Percentiles rank a stretch among this genome's conserved stretches.
phyloP scores from a whole-genome alignment of 2,329 filamentous ascomycete genomes.

The Trichoderma sp. region DNA sequence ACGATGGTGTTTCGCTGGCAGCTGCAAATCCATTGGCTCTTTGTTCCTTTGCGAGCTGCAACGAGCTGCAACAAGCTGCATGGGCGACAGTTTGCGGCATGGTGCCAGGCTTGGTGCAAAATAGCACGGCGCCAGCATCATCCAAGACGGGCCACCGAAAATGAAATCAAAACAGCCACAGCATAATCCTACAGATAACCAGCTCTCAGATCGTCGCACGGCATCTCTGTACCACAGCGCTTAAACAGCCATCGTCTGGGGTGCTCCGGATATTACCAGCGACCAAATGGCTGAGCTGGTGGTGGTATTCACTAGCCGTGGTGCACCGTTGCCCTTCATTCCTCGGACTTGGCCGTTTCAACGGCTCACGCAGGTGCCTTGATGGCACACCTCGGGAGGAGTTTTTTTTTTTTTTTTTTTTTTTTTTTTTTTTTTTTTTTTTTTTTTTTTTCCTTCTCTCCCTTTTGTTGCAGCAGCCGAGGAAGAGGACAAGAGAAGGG shows the following conservation, averaged over 20 bases:
- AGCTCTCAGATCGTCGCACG: conserved; percentile 12
- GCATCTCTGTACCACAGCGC: conserved; percentile 5
- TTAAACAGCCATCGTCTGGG: conserved; percentile 5
- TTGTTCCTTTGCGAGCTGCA: not conserved
- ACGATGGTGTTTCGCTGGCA: not conserved
- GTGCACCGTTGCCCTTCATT: not conserved
- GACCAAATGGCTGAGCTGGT: conserved; percentile 6
- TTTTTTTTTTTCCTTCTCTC: not conserved
- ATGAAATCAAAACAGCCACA: not conserved
- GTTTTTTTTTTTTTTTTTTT: not conserved
- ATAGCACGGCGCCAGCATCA: conserved; percentile 7
- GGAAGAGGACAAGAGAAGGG: not conserved
- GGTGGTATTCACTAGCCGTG: conserved; percentile 11
- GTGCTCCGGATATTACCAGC: conserved; percentile 14
- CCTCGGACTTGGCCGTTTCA: conserved; percentile 8
- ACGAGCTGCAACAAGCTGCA: not conserved
- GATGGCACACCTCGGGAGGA: not conserved
- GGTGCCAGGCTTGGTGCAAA: not conserved
- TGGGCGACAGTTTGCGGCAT: conserved; percentile 3
- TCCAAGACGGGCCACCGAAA: not conserved
- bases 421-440: not conserved
- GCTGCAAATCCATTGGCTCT: not conserved
- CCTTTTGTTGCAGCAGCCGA: conserved; percentile 2
- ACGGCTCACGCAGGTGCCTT: conserved; percentile 11
- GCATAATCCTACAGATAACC: not conserved